Percentiles rank a stretch among this genome's conserved stretches.
These are phyloP conservation scores for Hymenotorrendiella dingleyae DNA, from an alignment of 2,329 filamentous ascomycete species.

Conservation along the genomic window DNA sequence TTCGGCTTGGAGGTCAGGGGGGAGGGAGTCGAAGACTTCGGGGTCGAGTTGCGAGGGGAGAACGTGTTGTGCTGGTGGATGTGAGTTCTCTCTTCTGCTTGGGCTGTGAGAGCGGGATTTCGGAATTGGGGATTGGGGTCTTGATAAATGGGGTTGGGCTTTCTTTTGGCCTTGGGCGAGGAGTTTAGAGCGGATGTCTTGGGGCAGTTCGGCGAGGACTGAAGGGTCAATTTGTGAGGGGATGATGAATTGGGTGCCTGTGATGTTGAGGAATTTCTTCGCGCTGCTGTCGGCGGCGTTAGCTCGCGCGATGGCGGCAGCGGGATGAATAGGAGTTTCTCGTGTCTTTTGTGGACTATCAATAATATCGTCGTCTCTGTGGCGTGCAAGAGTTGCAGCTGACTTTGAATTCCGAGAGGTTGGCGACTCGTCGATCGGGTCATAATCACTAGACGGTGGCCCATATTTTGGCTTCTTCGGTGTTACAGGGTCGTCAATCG, in stretches of 20 bases:
- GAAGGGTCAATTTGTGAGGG: constrained; percentile 75
- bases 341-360: constrained; percentile 50
- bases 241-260: constrained; percentile 87
- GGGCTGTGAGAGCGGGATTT: constrained; percentile 29
- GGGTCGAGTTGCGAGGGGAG: constrained; percentile 76
- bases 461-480: constrained; percentile 30
- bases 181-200: constrained; percentile 73
- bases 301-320: constrained; percentile 44
- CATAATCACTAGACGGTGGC: constrained; percentile 15
- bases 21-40: constrained; percentile 76
- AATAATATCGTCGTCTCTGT: constrained; percentile 44
- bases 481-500: constrained; percentile 46
- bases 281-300: constrained; percentile 44
- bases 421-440: constrained; percentile 22
- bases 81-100: constrained; percentile 1
- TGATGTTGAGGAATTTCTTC: constrained; percentile 66
- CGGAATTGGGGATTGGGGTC: constrained; percentile 27
- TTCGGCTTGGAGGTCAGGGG: constrained; percentile 80
- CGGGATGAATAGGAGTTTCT: constrained; percentile 42
- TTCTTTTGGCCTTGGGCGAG: constrained; percentile 46
- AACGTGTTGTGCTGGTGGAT: no score
- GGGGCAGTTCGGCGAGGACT: constrained; percentile 78
- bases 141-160: constrained; percentile 18
- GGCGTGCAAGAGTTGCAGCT: constrained; percentile 3
- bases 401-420: constrained; percentile 24